Evolutionary conservation across 2,329 filamentous ascomycete genomes (phyloP).

Genomic region (Talaromyces amestolkiae): DNA sequence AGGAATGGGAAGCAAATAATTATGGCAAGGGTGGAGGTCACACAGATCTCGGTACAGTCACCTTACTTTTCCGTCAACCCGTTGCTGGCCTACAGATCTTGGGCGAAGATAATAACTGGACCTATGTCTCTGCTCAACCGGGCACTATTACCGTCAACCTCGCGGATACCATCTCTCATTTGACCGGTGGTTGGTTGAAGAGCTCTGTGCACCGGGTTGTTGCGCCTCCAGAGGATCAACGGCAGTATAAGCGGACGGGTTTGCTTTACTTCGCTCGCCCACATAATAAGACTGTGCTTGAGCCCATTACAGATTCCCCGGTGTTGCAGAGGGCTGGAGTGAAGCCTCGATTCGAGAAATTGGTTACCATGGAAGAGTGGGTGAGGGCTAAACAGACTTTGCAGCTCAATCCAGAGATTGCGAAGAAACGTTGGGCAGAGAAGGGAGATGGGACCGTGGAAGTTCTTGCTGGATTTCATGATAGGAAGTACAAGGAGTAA

Average conservation of each 20-base stretch:
- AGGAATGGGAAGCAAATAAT: constrained; percentile 49
- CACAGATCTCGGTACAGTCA: constrained; percentile 57
- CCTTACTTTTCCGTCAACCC: constrained; percentile 58
- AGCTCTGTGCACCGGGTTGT: constrained; percentile 52
- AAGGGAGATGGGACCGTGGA: constrained; percentile 41
- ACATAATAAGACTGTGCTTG: constrained; percentile 13
- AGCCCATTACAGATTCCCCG: constrained; percentile 31
- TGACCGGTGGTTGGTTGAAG: constrained; percentile 53
- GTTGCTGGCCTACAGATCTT: constrained; percentile 58
- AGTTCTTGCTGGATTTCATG: constrained; percentile 35
- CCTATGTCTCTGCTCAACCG: constrained; percentile 50
- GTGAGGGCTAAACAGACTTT: constrained; percentile 41
- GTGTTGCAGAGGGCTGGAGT: constrained; percentile 31
- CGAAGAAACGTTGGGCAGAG: constrained; percentile 32
- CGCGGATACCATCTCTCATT: constrained; percentile 49
- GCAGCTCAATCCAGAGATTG: constrained; percentile 40
- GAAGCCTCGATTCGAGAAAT: constrained; percentile 37
- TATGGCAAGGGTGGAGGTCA: constrained; percentile 51
- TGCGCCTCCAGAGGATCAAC: constrained; percentile 50
- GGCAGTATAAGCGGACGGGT: constrained; percentile 43
- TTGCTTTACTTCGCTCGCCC: constrained; percentile 49
- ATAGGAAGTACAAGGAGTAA: constrained; percentile 28
- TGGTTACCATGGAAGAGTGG: constrained; percentile 48
- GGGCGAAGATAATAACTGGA: constrained; percentile 50
- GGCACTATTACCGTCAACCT: constrained; percentile 55